These are phyloP conservation scores for Synchytrium microbalum DNA, from an alignment of 371 early-diverging fungal species.

Conservation along the genomic window DNA sequence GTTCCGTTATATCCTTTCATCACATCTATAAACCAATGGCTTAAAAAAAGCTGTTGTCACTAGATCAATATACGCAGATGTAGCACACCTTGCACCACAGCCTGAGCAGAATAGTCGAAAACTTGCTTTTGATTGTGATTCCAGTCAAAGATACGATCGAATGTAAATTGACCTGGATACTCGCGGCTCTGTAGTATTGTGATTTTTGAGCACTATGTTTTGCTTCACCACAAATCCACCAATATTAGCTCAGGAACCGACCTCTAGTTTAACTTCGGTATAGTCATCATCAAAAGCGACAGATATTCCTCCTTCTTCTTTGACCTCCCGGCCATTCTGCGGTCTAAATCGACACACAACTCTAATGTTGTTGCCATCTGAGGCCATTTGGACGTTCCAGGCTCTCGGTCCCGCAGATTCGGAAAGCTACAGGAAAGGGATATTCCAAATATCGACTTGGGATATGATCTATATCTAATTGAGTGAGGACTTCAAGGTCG, in stretches of 20 bases:
- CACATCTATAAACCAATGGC: conserved; percentile 23
- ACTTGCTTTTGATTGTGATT: conserved; percentile 72
- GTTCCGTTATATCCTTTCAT: conserved; percentile 80
- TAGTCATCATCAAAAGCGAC: conserved; percentile 73
- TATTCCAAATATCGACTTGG: too few species aligned
- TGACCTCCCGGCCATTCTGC: conserved; percentile 83
- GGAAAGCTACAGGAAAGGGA: too few species aligned
- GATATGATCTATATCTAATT: too few species aligned
- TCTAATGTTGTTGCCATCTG: conserved; percentile 74
- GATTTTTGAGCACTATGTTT: not conserved
- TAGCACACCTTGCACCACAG: conserved; percentile 78
- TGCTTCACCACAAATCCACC: not conserved
- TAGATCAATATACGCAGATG: not conserved
- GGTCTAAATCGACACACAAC: conserved; percentile 97
- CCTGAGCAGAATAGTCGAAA: conserved; percentile 81
- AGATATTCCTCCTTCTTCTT: conserved; percentile 80
- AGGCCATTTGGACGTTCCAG: too few species aligned
- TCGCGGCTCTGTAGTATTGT: conserved; percentile 67
- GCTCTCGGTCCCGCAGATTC: too few species aligned
- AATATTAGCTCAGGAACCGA: conserved; percentile 7
- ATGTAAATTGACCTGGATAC: conserved; percentile 70
- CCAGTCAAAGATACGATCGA: conserved; percentile 83
- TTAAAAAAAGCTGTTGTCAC: conserved; percentile 2
- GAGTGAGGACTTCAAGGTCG: too few species aligned
- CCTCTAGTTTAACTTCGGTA: conserved; percentile 64